Base-by-base conservation (phyloP, 108 stramenopile genomes). In the Skeletonema potamos region DNA sequence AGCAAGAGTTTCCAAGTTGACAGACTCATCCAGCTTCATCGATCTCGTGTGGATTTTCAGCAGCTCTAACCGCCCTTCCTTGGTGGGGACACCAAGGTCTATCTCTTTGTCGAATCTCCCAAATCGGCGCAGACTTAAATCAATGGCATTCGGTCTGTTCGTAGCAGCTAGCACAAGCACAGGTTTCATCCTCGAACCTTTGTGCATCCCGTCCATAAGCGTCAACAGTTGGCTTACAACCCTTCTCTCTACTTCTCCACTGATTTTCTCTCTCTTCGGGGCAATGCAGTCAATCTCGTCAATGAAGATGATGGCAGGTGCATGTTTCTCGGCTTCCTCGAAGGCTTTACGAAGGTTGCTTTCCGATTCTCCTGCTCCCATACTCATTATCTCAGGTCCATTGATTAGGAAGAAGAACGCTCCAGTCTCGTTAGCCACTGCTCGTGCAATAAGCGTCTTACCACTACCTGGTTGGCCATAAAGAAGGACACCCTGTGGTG, bases 201-300 rank as follows among this genome's bases (percentile, higher is more conserved):
- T 51, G 22, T 51, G 48, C 48, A 51, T 92, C 12, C 98, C 98
- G 97, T 99, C 79, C 98, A 98, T 6, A 97, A 97, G 18, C 97
- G 84, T 10, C 97, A 72, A 83, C 97, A 97, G 76, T 98, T 99
- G 54, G 98, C 77, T 7, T 97, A 98, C 79, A 98, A 97, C 79
- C 98, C 99, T 9, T 88, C 98, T 85, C 77, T 99, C 98, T 64
- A 97, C 96, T 68, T 97, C 96, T 24, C 92, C 92, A 24, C 83
- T 82, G 59, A 96, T 76, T 10, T 84, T 73, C 2, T 97, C 97
- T 32, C 98, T 84, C 73, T 96, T 90, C 17, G 97, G 90, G 12
- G 97, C 99, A 13, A 99, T 97, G 20, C 97, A 97, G 82, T 99
- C 99, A 66, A 98, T 98, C 81, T 98, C 97, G 85, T 98, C 91